A percentile compares a stretch with the other conserved stretches of the same genome.
phyloP scores from a whole-genome alignment of 2,329 filamentous ascomycete genomes.

The Microascus cirrosus region DNA sequence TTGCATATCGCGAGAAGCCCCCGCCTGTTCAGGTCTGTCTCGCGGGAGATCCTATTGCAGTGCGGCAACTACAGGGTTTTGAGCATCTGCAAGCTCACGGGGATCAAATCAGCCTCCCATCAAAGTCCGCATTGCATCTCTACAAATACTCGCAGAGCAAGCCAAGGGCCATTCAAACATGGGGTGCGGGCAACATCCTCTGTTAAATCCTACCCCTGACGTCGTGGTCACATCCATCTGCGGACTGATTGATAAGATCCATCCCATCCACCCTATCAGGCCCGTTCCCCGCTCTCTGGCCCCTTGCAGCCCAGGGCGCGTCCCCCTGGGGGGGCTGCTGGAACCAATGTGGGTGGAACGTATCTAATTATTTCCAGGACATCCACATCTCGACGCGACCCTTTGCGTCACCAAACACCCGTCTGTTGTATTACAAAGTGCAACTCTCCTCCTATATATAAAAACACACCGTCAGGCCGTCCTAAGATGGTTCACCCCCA shows the following conservation, averaged over 20 bases:
- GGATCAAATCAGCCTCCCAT: no score
- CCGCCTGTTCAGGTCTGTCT: no score
- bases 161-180: neutral
- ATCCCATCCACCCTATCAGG: neutral
- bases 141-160: neutral
- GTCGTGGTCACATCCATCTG: neutral
- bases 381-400: neutral
- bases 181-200: neutral
- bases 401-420: neutral
- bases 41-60: no score
- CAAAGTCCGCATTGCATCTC: neutral
- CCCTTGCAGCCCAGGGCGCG: neutral
- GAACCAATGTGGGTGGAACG: neutral
- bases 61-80: no score
- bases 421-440: neutral
- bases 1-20: no score
- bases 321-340: neutral
- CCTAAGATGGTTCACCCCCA: slow-evolving; percentile 30
- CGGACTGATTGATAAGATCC: neutral
- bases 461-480: slow-evolving; percentile 1
- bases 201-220: neutral
- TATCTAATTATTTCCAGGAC: neutral
- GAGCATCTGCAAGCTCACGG: no score
- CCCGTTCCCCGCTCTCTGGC: neutral
- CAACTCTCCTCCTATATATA: neutral